A percentile compares a stretch with the other conserved stretches of the same genome.
phyloP scores from a whole-genome alignment of 2,329 filamentous ascomycete genomes.

The Graphiopsis chlorocephala region DNA sequence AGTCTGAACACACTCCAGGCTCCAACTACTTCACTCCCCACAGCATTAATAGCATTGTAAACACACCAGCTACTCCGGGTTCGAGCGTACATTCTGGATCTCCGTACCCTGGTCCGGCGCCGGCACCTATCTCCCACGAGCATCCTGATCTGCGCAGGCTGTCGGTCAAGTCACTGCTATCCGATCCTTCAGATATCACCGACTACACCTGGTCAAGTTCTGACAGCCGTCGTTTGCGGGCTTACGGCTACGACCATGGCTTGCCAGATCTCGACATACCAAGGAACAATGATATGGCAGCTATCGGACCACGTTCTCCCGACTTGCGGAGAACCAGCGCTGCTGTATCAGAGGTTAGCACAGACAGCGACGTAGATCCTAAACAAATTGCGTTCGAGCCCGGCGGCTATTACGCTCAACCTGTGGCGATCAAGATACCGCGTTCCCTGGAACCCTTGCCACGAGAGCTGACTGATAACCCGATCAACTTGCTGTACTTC shows the following conservation, averaged over 20 bases:
- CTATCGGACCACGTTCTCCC: constrained; percentile 48
- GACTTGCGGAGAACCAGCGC: constrained; percentile 32
- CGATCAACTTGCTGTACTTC: constrained; percentile 76
- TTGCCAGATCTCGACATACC: constrained; percentile 67
- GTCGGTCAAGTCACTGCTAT: constrained; percentile 65
- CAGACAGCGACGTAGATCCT: constrained; percentile 27
- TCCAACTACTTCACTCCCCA: constrained; percentile 36
- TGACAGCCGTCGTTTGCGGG: constrained; percentile 31
- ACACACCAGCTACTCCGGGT: constrained; percentile 45
- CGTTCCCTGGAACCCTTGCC: constrained; percentile 58
- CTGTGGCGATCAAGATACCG: constrained; percentile 63
- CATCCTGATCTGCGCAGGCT: constrained; percentile 52
- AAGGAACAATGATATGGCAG: constrained; percentile 67
- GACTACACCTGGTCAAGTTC: constrained; percentile 16
- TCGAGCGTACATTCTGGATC: constrained; percentile 33
- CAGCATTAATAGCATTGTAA: constrained; percentile 39
- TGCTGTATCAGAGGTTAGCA: constrained; percentile 31
- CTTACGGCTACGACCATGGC: constrained; percentile 71
- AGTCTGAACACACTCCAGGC: constrained; percentile 39
- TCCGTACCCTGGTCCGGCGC: constrained; percentile 24
- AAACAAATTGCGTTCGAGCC: constrained; percentile 53
- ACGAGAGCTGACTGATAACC: constrained; percentile 61
- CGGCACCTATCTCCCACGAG: constrained; percentile 28
- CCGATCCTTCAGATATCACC: constrained; percentile 44
- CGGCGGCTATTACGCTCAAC: constrained; percentile 67